Evolutionary conservation across 2,329 filamentous ascomycete genomes (phyloP).

Genomic region (Pseudocercospora ulei): DNA sequence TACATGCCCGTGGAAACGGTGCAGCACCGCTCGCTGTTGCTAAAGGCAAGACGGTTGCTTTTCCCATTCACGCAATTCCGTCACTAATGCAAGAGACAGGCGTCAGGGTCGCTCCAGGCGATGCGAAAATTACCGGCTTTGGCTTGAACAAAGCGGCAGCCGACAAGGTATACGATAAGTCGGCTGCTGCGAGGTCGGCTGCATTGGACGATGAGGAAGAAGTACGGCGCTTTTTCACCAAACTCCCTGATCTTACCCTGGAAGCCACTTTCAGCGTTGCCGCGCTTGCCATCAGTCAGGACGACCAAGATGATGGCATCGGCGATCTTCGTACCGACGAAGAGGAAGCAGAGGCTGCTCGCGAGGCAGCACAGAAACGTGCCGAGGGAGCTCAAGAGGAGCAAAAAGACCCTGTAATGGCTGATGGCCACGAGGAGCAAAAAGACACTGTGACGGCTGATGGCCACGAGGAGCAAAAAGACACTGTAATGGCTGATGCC

Average conservation of each 20-base stretch:
- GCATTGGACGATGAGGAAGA: conserved; percentile 83
- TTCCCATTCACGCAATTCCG: conserved; percentile 4
- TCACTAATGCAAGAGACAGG: not conserved
- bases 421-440: conserved; percentile 39
- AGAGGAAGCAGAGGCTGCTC: conserved; percentile 73
- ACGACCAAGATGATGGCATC: conserved; percentile 44
- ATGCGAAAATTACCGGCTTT: conserved; percentile 68
- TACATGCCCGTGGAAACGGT: conserved; percentile 35
- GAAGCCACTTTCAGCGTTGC: conserved; percentile 41
- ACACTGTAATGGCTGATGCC: conserved; percentile 41
- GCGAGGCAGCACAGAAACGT: conserved; percentile 70
- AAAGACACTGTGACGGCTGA: conserved; percentile 43
- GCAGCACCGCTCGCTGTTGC: conserved; percentile 34
- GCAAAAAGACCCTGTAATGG: conserved; percentile 44
- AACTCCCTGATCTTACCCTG: conserved; percentile 67
- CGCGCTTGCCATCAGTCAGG: conserved; percentile 49
- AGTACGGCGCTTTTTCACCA: conserved; percentile 77
- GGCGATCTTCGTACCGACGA: conserved; percentile 76
- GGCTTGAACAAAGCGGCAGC: conserved; percentile 61
- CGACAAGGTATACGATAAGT: conserved; percentile 50
- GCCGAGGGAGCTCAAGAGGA: conserved; percentile 42
- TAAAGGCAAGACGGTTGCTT: conserved; percentile 30
- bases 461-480: conserved; percentile 39
- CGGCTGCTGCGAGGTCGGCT: conserved; percentile 56
- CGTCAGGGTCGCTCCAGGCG: conserved; percentile 10